These are phyloP conservation scores for Leccinum subrobustum DNA, from an alignment of 1,284 basidiomycete genomes.

Conservation along the genomic window DNA sequence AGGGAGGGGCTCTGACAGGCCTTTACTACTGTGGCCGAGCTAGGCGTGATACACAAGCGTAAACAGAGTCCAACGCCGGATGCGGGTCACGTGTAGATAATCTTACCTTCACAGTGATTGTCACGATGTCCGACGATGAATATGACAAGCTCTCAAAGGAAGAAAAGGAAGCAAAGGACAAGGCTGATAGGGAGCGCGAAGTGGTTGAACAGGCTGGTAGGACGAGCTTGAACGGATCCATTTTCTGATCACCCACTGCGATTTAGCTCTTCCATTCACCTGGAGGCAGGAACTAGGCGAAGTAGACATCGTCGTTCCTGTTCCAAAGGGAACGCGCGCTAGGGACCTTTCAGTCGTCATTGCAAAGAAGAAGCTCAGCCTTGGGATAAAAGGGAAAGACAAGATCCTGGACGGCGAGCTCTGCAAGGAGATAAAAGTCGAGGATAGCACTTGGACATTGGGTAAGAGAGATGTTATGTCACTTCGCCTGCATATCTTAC, in stretches of 20 bases:
- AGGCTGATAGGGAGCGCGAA: slow-evolving; percentile 68
- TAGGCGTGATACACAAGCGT: slow-evolving; percentile 25
- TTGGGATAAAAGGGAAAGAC: slow-evolving; percentile 84
- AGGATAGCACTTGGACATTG: slow-evolving; percentile 97
- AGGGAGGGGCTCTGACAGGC: neutral
- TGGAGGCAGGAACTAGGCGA: slow-evolving; percentile 93
- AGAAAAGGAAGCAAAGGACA: slow-evolving; percentile 74
- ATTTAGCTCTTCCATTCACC: slow-evolving; percentile 80
- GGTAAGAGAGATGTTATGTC: slow-evolving; percentile 45
- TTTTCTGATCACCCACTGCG: slow-evolving; percentile 20
- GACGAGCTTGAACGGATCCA: slow-evolving; percentile 23
- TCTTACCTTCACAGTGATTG: slow-evolving; percentile 19
- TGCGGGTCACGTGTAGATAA: slow-evolving; percentile 31
- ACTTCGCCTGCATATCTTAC: slow-evolving; percentile 8
- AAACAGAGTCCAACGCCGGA: slow-evolving; percentile 23
- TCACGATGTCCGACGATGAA: slow-evolving; percentile 49
- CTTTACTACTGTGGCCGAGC: neutral
- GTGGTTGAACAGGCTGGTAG: slow-evolving; percentile 81
- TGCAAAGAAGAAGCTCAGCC: slow-evolving; percentile 78
- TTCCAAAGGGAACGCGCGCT: slow-evolving; percentile 85
- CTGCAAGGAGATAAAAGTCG: slow-evolving; percentile 90
- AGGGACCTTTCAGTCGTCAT: slow-evolving; percentile 78
- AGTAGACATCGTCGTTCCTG: slow-evolving; percentile 79
- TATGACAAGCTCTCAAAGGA: slow-evolving; percentile 81
- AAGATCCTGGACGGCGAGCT: slow-evolving; percentile 89